Conservation (phyloP, 2,329 filamentous ascomycete genomes). For the Huntiella savannae region DNA sequence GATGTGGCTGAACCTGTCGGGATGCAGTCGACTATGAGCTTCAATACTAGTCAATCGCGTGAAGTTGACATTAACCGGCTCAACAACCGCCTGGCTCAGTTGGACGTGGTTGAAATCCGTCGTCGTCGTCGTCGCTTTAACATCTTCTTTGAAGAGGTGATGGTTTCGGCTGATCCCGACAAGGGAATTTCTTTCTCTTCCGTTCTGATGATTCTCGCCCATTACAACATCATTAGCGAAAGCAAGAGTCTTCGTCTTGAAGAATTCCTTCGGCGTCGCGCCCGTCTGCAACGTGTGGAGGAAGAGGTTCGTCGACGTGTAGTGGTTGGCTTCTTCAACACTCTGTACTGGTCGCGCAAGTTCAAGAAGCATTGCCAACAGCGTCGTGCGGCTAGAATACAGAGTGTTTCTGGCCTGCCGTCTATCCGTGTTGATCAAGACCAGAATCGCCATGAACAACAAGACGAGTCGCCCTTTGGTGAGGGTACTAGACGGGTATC, state of each 20-base stretch:
- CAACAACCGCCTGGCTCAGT: slow-evolving; percentile 49
- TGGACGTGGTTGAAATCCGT: slow-evolving; percentile 60
- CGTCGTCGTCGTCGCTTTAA: slow-evolving; percentile 65
- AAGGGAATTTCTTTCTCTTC: slow-evolving; percentile 80
- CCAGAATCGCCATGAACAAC: slow-evolving; percentile 25
- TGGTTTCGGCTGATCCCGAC: slow-evolving; percentile 80
- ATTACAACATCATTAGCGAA: slow-evolving; percentile 97
- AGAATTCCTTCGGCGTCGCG: slow-evolving; percentile 79
- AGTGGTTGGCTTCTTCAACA: slow-evolving; percentile 91
- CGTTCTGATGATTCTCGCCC: slow-evolving; percentile 84
- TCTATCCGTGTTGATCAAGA: slow-evolving; percentile 82
- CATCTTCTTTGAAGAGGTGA: slow-evolving; percentile 89
- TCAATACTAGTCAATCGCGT: slow-evolving; percentile 18
- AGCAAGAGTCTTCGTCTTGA: slow-evolving; percentile 90
- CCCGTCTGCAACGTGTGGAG: slow-evolving; percentile 79
- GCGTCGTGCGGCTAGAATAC: slow-evolving; percentile 60
- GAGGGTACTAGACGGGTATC: slow-evolving; percentile 3
- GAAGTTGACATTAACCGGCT: slow-evolving; percentile 58
- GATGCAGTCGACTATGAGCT: not conserved
- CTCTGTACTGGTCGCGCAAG: slow-evolving; percentile 66
- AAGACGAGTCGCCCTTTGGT: not conserved
- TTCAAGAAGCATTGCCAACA: slow-evolving; percentile 60
- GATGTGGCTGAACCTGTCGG: slow-evolving; percentile 43
- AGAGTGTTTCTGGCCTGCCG: slow-evolving; percentile 59
- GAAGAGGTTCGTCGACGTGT: slow-evolving; percentile 81